Base-by-base conservation (phyloP, 108 stramenopile genomes). In the Halocafeteria seosinensis region DNA sequence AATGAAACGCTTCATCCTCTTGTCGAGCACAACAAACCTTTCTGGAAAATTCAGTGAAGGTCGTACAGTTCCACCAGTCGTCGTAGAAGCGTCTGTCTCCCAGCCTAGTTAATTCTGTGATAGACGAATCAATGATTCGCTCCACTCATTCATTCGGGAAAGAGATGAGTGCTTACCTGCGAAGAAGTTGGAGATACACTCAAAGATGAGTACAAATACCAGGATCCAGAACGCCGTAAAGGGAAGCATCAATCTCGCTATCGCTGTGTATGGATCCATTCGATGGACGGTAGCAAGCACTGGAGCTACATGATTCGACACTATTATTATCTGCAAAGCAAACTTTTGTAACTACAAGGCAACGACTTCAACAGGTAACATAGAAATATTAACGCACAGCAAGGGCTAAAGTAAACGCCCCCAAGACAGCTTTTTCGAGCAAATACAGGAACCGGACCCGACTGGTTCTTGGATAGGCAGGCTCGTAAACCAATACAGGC, bases 61-160 rank as follows among this genome's bases (percentile, higher is more conserved):
- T 24, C 2, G 57, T 59, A 35, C 11, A 3, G 57, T 59, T 59
- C 57, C 57, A 59, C 57, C 57, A 59, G 17, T 59, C 57, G 17
- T n/a, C 27, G 57, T 59, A 59, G 28, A 59, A 59, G 12, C 2
- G 17, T 35, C 57, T 33, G 57, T 59, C 57, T 33, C 27, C 57
- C 2, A 59, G n/a, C 17, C 5, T 33, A 2, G 57, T 59, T 11
- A 59, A 2, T 35, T 59, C 57, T 12, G n/a, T n/a, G n/a, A n/a
- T n/a, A n/a, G n/a, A n/a, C n/a, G n/a, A n/a, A n/a, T n/a, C n/a
- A n/a, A n/a, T n/a, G n/a, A n/a, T n/a, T n/a, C n/a, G n/a, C n/a
- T n/a, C n/a, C n/a, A n/a, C n/a, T n/a, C n/a, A n/a, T n/a, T n/a
- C n/a, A n/a, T n/a, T n/a, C n/a, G n/a, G n/a, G n/a, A n/a, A n/a